Evolutionary conservation across 257 asterid species (phyloP).

Genomic region (Solanum piurae): DNA sequence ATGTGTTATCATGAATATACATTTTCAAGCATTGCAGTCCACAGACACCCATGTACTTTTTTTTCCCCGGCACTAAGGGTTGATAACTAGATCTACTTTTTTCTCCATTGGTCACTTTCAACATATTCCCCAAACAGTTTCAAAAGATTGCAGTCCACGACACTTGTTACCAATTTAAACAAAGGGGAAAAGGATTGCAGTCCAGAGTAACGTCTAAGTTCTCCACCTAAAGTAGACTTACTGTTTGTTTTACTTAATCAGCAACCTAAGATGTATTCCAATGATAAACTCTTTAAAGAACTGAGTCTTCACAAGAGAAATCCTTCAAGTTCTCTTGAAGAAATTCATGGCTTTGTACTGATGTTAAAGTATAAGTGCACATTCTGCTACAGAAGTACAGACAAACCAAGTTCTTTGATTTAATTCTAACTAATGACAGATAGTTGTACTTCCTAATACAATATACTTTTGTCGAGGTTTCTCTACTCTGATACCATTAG

Average conservation of each 20-base stretch:
- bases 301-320: not conserved
- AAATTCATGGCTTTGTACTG: not conserved
- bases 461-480: not conserved
- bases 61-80: not conserved
- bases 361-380: not conserved
- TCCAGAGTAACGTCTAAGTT: not conserved
- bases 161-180: not conserved
- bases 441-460: not conserved
- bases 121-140: not conserved
- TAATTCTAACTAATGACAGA: not conserved
- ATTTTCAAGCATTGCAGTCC: not conserved
- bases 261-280: not conserved
- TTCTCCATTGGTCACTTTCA: not conserved
- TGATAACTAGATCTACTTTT: not conserved
- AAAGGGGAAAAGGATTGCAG: not conserved
- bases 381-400: not conserved
- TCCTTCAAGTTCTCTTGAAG: not conserved
- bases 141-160: not conserved
- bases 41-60: not conserved
- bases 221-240: not conserved
- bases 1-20: not conserved
- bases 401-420: not conserved
- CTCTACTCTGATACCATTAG: not conserved
- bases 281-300: not conserved
- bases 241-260: not conserved